Base-by-base conservation (phyloP, 1,139 yeast species). In the Suhomyces atakaporum region DNA sequence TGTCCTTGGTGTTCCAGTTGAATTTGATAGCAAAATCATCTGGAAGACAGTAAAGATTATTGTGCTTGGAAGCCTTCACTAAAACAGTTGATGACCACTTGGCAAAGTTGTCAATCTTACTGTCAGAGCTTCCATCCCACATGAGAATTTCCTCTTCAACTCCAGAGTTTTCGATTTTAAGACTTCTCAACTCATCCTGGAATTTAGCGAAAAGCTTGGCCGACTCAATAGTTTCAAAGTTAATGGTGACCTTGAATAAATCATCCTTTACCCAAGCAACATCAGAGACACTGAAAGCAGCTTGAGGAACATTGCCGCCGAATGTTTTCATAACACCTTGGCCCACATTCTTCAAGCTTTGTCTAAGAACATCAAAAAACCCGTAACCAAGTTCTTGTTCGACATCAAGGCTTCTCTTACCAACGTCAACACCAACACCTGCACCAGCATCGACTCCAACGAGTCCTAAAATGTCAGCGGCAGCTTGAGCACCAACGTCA, bases 41-140 rank as follows among this genome's bases (percentile, higher is more conserved):
- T 40, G 67, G 67, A 38, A 62, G 58, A 52, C 67, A 62, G 53
- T 49, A 58, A 40, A 53, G 50, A 43, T 55, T 54, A 35, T 39
- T 52, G 41, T 54, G 52, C 33, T 44, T 37, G n/a, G 48, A 35
- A n/a, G 56, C 58, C 30, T 53, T 52, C 20, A 61, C 60, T 29
- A 57, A 40, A 23, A 60, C 49, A 15, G 63, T 49, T 24, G 49
- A 40, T 10, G 49, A 44, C 50, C 50, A 46, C 27, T 43, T 43
- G 14, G 48, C 40, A 21, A 54, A 46, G 47, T 58, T 56, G 34
- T 46, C 50, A 31, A 59, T 45, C 31, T 52, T 51, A 36, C 54
- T 53, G 33, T 47, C 47, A 15, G 58, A 41, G 15, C 45, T 39
- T 12, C 49, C 49, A 24, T 44, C 48, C 49, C 49, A 45, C 40